These are phyloP conservation scores for Linnemannia elongata DNA, from an alignment of 192 early-diverging fungal genomes.

Conservation along the genomic window DNA sequence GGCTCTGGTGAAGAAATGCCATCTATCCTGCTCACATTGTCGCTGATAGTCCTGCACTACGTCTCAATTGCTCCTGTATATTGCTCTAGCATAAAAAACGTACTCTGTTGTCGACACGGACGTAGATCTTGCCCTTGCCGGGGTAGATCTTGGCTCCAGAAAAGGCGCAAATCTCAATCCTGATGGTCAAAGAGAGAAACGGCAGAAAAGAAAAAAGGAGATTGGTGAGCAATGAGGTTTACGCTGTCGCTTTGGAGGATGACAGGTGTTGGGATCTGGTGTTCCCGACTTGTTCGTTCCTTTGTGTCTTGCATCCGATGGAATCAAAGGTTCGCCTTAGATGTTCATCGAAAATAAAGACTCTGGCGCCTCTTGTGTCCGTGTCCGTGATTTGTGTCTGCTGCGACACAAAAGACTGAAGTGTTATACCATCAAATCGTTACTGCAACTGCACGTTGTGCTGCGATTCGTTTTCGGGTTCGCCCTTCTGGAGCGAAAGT, in stretches of 20 bases:
- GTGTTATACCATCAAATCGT: not conserved
- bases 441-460: not conserved
- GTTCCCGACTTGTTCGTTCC: not conserved
- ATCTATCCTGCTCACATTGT: not conserved
- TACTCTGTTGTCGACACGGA: slow-evolving; percentile 92
- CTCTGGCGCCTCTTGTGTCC: not conserved
- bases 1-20: not conserved
- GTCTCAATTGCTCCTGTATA: not conserved
- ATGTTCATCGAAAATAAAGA: not conserved
- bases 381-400: not conserved
- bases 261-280: not conserved
- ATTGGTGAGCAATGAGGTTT: slow-evolving; percentile 15
- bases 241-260: not conserved
- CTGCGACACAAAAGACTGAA: not conserved
- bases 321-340: slow-evolving; percentile 40
- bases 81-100: slow-evolving; percentile 30
- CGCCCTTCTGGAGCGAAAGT: not conserved
- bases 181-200: slow-evolving; percentile 48
- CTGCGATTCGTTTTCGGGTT: not conserved
- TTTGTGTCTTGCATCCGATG: not conserved
- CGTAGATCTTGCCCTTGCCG: slow-evolving; percentile 94
- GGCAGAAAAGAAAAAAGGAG: not conserved
- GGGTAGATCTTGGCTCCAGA: slow-evolving; percentile 99
- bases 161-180: slow-evolving; percentile 95
- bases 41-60: not conserved